These are phyloP conservation scores for Diaporthe sp. DNA, from an alignment of 2,329 filamentous ascomycete genomes.

Conservation along the genomic window DNA sequence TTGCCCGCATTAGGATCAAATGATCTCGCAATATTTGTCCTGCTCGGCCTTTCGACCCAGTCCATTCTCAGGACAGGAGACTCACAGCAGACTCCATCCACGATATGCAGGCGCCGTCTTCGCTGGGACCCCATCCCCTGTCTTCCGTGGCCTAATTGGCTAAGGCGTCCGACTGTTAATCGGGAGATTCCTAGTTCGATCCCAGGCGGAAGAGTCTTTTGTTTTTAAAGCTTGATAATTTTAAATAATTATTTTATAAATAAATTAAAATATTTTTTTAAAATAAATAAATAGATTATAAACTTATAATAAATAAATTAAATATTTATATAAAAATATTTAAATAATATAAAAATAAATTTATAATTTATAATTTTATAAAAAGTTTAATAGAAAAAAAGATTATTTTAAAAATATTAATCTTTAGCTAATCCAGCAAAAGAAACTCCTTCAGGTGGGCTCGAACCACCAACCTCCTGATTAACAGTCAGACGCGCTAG, in stretches of 20 bases:
- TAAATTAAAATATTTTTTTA: too few species aligned
- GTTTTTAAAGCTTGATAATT: too few species aligned
- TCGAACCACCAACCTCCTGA: slow-evolving; percentile 44
- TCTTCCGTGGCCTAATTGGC: slow-evolving; percentile 61
- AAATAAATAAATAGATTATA: too few species aligned
- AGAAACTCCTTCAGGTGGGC: slow-evolving; percentile 20
- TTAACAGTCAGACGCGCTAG: slow-evolving; percentile 74
- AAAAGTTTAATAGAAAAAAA: too few species aligned
- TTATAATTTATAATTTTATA: too few species aligned
- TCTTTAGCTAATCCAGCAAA: background rate
- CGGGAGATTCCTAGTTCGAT: slow-evolving; percentile 42
- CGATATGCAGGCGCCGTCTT: background rate
- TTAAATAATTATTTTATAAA: too few species aligned
- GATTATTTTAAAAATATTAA: too few species aligned
- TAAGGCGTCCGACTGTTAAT: slow-evolving; percentile 73
- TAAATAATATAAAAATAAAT: too few species aligned
- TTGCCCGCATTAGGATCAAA: background rate
- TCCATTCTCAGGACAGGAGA: background rate
- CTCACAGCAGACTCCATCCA: background rate
- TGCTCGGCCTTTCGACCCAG: background rate
- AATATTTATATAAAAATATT: too few species aligned
- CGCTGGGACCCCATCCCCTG: background rate
- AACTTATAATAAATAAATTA: too few species aligned
- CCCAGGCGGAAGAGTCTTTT: background rate
- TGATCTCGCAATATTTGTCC: background rate